Conservation (phyloP, 1,284 basidiomycete species). For the Pyrrhoderma lamaoense region DNA sequence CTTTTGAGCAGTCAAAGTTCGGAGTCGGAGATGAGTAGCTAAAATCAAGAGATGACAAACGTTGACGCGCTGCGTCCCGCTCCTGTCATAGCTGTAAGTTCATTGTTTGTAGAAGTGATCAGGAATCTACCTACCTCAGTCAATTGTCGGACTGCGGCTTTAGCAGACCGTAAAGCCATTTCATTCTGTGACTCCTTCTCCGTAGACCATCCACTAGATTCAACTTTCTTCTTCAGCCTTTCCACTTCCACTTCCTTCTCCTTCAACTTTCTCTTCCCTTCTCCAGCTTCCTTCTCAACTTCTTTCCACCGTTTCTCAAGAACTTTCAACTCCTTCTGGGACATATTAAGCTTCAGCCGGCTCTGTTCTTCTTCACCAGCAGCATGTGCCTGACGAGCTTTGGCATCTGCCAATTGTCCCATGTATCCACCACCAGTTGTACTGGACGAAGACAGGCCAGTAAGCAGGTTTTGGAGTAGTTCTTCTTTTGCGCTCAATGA, state of each 20-base stretch:
- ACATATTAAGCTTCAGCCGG: constrained; percentile 71
- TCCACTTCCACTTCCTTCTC: constrained; percentile 57
- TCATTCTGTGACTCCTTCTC: constrained; percentile 70
- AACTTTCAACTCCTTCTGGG: constrained; percentile 73
- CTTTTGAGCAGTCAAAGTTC: constrained; percentile 79
- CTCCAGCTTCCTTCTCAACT: constrained; percentile 77
- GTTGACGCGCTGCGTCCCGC: constrained; percentile 65
- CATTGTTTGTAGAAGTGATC: neutral
- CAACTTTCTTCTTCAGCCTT: constrained; percentile 45
- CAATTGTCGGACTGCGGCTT: constrained; percentile 50
- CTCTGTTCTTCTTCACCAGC: constrained; percentile 83
- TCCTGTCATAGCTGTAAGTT: constrained; percentile 36
- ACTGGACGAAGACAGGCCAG: constrained; percentile 75
- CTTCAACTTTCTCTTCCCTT: constrained; percentile 67
- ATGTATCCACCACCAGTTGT: constrained; percentile 87
- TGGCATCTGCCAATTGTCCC: constrained; percentile 92
- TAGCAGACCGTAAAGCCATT: constrained; percentile 47
- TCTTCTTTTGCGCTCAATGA: constrained; percentile 78
- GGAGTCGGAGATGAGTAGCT: constrained; percentile 74
- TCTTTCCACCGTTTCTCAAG: constrained; percentile 80
- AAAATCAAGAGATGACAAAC: constrained; percentile 76
- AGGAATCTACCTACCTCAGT: constrained; percentile 49
- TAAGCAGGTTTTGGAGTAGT: constrained; percentile 91
- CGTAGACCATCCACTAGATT: constrained; percentile 71
- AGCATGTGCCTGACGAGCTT: constrained; percentile 67